Base-by-base conservation (phyloP, 2,329 filamentous ascomycete genomes). In the Domatiomyces catenatus region DNA sequence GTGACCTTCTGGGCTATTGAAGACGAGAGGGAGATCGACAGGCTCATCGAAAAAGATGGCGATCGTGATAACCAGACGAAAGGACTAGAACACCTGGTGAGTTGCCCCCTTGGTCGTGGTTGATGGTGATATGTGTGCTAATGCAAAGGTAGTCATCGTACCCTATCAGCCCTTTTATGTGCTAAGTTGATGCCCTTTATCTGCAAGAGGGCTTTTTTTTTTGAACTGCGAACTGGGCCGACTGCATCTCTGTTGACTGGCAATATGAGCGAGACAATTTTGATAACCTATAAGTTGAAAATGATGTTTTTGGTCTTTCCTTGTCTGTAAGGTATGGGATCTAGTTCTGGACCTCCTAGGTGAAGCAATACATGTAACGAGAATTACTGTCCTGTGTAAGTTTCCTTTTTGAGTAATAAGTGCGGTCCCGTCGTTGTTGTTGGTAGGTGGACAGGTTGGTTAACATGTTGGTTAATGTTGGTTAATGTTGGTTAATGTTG, bases 1-100 rank as follows among this genome's bases (percentile, higher is more conserved):
- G 75, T 79, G 52, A 75, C 72, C 20, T 95, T 94, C 65, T 94
- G 85, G 81, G 73, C 75, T 56, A 80, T 92, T 59, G 85, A 81
- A 70, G 74, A 77, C 48, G 73, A 74, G 55, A 71, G 73, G 61
- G 75, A 77, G 56, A 75, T 92, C 59, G 81, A 87, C 66, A 74
- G 79, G 52, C 62, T 86, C 45, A 48, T 60, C 57, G 55, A 75
- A 44, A 67, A 71, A 22, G 70, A 73, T 47, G 49, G 56, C 10
- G 48, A 22, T n/a, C 43, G 15, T 39, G 32, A 8, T 5, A 15
- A 15, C 32, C 8, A 39, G 32, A 39, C 2, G 2, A 15, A 15
- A 15, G 32, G 32, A 2, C 32, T 39, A 8, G 5, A 39, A 39
- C 32, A 39, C 2, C 10, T 5, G 32, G 32, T 39, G 10, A 39